Conservation (phyloP, 257 asterid species). For the Verbascum thapsus region DNA sequence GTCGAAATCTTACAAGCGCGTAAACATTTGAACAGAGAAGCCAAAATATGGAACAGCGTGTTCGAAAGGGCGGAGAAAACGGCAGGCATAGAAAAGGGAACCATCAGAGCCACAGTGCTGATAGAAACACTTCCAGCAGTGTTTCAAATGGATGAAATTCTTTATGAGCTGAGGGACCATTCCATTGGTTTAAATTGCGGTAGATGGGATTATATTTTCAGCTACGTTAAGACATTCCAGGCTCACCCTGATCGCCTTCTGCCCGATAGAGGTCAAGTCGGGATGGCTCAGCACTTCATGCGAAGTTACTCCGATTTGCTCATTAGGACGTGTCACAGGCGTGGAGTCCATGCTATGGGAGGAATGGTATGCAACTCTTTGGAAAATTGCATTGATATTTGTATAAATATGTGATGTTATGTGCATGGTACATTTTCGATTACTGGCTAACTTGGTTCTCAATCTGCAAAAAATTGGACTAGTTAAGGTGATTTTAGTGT, state of each 20-base stretch:
- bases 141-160: constrained; percentile 92
- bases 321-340: constrained; percentile 82
- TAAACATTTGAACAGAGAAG: constrained; percentile 60
- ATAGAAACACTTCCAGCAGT: constrained; percentile 98
- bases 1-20: neutral
- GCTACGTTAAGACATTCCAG: constrained; percentile 93
- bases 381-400: too few species aligned
- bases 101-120: constrained; percentile 88
- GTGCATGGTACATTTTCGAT: too few species aligned
- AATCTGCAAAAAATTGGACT: too few species aligned
- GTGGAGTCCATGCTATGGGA: constrained; percentile 97
- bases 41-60: constrained; percentile 84
- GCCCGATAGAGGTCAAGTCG: constrained; percentile 89
- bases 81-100: constrained; percentile 77
- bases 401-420: too few species aligned
- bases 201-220: constrained; percentile 95
- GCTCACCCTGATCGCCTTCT: constrained; percentile 80
- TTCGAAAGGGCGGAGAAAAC: constrained; percentile 70
- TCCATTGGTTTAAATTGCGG: constrained; percentile 91
- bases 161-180: constrained; percentile 80
- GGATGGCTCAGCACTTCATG: constrained; percentile 95
- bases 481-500: too few species aligned
- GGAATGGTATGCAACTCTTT: constrained; percentile 63
- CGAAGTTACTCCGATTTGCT: constrained; percentile 81
- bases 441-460: too few species aligned